These are phyloP conservation scores for Moniliophthora roreri DNA, from an alignment of 1,284 basidiomycete genomes.

Conservation along the genomic window DNA sequence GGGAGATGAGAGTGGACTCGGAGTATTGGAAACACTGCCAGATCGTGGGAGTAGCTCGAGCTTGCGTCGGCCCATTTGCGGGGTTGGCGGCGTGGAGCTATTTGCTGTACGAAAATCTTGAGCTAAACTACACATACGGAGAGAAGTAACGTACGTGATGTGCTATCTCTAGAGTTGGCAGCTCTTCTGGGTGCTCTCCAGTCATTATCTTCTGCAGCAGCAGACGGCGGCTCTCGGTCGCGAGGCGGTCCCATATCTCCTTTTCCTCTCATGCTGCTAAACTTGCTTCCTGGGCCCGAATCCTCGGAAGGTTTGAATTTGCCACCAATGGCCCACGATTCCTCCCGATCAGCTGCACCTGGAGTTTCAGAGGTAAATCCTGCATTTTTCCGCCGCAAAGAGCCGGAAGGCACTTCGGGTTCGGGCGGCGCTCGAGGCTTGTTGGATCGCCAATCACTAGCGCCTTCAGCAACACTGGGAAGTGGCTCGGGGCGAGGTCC, in stretches of 20 bases:
- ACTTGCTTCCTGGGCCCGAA: slow-evolving; percentile 42
- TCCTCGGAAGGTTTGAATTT: slow-evolving; percentile 62
- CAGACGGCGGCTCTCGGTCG: slow-evolving; percentile 29
- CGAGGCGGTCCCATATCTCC: slow-evolving; percentile 53
- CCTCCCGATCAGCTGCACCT: slow-evolving; percentile 73
- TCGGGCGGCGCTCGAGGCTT: slow-evolving; percentile 49
- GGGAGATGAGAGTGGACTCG: slow-evolving; percentile 75
- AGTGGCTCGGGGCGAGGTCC: slow-evolving; percentile 40
- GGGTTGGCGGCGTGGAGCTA: slow-evolving; percentile 76
- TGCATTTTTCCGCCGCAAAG: slow-evolving; percentile 52
- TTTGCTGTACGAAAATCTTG: slow-evolving; percentile 47
- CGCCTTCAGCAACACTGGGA: slow-evolving; percentile 53
- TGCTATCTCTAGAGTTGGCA: slow-evolving; percentile 43
- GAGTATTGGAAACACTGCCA: slow-evolving; percentile 55
- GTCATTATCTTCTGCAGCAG: slow-evolving; percentile 50
- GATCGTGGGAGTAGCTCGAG: slow-evolving; percentile 83
- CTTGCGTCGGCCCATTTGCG: slow-evolving; percentile 74
- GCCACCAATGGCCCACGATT: slow-evolving; percentile 69
- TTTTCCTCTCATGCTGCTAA: slow-evolving; percentile 48
- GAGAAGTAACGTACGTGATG: slow-evolving; percentile 54
- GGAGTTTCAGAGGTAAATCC: slow-evolving; percentile 52
- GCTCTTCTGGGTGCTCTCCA: slow-evolving; percentile 56
- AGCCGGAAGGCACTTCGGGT: slow-evolving; percentile 38
- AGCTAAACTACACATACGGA: slow-evolving; percentile 6
- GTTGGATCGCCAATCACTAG: slow-evolving; percentile 72